phyloP scores from a whole-genome alignment of 2,329 filamentous ascomycete genomes.

The Leptographium procerum region DNA sequence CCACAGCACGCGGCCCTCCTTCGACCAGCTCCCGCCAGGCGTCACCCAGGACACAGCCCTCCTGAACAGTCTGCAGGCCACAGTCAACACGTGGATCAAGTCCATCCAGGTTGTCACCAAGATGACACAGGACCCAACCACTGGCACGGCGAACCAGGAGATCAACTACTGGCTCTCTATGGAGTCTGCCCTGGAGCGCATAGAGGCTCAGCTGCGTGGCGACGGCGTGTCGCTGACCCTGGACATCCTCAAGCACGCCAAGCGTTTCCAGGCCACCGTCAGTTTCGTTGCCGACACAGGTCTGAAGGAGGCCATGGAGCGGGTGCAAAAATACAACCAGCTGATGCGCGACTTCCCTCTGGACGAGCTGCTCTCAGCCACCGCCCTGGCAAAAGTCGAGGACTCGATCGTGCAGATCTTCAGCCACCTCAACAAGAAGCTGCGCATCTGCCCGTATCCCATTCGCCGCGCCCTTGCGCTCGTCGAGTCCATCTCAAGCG shows the following conservation, averaged over 20 bases:
- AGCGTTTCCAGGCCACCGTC: conserved; percentile 93
- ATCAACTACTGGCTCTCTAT: conserved; percentile 99
- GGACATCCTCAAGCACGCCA: conserved; percentile 91
- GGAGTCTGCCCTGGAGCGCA: conserved; percentile 84
- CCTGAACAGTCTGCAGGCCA: conserved; percentile 85
- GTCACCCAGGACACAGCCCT: conserved; percentile 85
- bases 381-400: conserved; percentile 75
- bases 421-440: conserved; percentile 90
- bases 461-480: conserved; percentile 82
- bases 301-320: conserved; percentile 88
- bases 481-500: conserved; percentile 93
- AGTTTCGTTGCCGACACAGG: conserved; percentile 96
- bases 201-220: conserved; percentile 77
- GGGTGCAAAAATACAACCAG: conserved; percentile 97
- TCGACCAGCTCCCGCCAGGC: conserved; percentile 64
- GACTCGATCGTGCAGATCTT: conserved; percentile 88
- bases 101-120: conserved; percentile 95
- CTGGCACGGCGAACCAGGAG: conserved; percentile 79
- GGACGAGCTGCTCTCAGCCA: conserved; percentile 87
- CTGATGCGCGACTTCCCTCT: conserved; percentile 97
- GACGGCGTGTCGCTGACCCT: conserved; percentile 85
- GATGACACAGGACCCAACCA: conserved; percentile 71
- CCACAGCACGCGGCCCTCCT: conserved; percentile 55
- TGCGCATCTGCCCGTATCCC: conserved; percentile 91
- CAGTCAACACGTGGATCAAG: conserved; percentile 97